Evolutionary conservation across 1,284 basidiomycete species (phyloP).

Genomic region (Thelephora terrestris): DNA sequence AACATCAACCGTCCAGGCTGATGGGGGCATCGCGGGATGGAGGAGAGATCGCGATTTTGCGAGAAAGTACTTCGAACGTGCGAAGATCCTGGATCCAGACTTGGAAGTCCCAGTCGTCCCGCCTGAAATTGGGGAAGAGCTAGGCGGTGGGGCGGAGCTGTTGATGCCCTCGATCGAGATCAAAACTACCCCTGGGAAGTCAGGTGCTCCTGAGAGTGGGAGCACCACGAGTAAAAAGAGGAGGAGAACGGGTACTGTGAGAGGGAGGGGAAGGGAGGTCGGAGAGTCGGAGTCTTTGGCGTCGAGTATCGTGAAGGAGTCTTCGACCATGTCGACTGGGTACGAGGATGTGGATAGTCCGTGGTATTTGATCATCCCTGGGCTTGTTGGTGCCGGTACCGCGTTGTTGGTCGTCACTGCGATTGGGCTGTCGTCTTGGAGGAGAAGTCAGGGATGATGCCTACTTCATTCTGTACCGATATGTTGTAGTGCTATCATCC

Average conservation of each 20-base stretch:
- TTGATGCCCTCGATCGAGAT: constrained; percentile 34
- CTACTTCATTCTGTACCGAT: too few species aligned
- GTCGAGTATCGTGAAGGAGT: constrained; percentile 9
- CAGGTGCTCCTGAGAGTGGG: not conserved
- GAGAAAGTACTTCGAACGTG: constrained; percentile 58
- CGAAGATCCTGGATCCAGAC: constrained; percentile 42
- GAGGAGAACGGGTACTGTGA: constrained; percentile 1
- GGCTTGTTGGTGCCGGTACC: constrained; percentile 68
- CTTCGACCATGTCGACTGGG: too few species aligned
- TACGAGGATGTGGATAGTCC: constrained; percentile 44
- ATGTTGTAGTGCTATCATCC: too few species aligned
- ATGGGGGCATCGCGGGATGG: constrained; percentile 56
- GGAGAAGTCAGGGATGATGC: constrained; percentile 32
- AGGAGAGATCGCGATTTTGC: constrained; percentile 59
- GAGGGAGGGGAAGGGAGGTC: constrained; percentile 19
- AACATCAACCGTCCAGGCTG: constrained; percentile 18
- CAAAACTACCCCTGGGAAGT: constrained; percentile 19
- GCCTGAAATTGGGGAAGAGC: constrained; percentile 36
- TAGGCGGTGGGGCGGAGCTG: constrained; percentile 18
- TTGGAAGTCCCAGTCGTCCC: constrained; percentile 61
- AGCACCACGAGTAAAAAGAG: not conserved
- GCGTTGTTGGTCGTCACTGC: constrained; percentile 69
- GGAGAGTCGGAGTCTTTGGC: constrained; percentile 21
- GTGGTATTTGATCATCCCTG: constrained; percentile 70
- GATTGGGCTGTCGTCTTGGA: constrained; percentile 66